Base-by-base conservation (phyloP, 768 basidiomycete genomes). In the Cytidiella melzeri region DNA sequence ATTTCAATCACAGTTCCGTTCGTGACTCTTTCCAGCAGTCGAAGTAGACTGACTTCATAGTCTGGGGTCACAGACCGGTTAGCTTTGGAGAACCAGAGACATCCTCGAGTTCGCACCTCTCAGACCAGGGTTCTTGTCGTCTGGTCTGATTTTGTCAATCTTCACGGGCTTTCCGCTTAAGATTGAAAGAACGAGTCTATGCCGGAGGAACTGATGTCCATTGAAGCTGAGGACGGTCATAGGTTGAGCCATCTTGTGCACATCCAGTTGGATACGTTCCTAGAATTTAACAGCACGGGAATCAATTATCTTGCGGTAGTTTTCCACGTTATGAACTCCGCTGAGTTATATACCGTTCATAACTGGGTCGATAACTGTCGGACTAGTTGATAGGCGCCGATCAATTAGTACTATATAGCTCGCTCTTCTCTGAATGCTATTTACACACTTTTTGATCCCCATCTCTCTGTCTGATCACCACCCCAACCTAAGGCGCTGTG, bases 1-100 rank as follows among this genome's bases (percentile, higher is more conserved):
- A 99, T 98, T 65, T 98, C 96, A 52, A 98, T 87, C 24, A 90
- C 69, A 4, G 90, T 90, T 2, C 95, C 96, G 74, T 98, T 97
- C 3, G 92, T 94, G 3, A 89, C 72, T 58, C 90, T 92, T 64
- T 97, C 94, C 27, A 97, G 60, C 13, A 98, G 68, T 41, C 95
- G 75, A 38, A 99, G 67, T 21, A 97, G 74, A 60, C 88, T 93
- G 42, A 95, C 81, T 72, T 99, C 96, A 66, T 84, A 95, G 66
- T 98, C 94, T 91, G 28, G 37, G 30, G n/a, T 38, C 25, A 19
- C 27, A 39, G 3, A n/a, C n/a, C n/a, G n/a, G n/a, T n/a, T n/a
- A n/a, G n/a, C n/a, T n/a, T n/a, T n/a, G n/a, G n/a, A n/a, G n/a
- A n/a, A n/a, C n/a, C n/a, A n/a, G n/a, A n/a, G n/a, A n/a, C n/a